These are phyloP conservation scores for Russula sp. DNA, from an alignment of 768 basidiomycete genomes.

Conservation along the genomic window DNA sequence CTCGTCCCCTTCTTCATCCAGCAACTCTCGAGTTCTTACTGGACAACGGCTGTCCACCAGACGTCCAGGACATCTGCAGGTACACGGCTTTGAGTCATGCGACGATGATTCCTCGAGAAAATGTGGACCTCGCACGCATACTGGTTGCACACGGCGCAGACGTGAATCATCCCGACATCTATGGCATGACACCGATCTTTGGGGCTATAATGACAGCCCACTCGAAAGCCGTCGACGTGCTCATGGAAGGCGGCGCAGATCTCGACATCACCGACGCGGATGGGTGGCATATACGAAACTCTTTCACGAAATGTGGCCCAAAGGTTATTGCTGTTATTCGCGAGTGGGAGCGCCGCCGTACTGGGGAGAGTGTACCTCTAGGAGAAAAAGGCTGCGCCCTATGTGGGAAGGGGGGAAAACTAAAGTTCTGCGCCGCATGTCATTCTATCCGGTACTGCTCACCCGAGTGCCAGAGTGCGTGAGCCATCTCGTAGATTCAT, in stretches of 20 bases:
- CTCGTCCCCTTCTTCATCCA: slow-evolving; percentile 21
- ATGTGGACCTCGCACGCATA: slow-evolving; percentile 33
- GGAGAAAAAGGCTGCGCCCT: slow-evolving; percentile 43
- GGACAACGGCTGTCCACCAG: background rate
- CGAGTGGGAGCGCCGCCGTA: background rate
- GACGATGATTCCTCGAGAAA: slow-evolving; percentile 29
- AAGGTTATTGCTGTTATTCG: background rate
- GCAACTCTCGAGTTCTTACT: slow-evolving; percentile 36
- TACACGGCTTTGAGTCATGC: slow-evolving; percentile 47
- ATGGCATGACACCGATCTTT: slow-evolving; percentile 41
- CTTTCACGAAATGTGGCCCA: slow-evolving; percentile 24
- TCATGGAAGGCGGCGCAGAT: slow-evolving; percentile 47
- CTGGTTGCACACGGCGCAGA: slow-evolving; percentile 44
- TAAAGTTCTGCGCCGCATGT: background rate
- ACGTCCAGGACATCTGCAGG: slow-evolving; percentile 28
- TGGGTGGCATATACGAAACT: slow-evolving; percentile 22
- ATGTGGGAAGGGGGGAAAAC: slow-evolving; percentile 27
- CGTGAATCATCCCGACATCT: slow-evolving; percentile 44
- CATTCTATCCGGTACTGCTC: slow-evolving; percentile 41
- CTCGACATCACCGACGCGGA: slow-evolving; percentile 30
- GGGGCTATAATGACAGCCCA: slow-evolving; percentile 29
- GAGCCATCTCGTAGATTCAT: background rate
- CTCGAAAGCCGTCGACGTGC: slow-evolving; percentile 32
- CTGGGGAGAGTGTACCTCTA: slow-evolving; percentile 9
- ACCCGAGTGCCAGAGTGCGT: slow-evolving; percentile 48